Evolutionary conservation across 176 grass and related monocot species (phyloP).

Genomic region (Dactylis glomerata): DNA sequence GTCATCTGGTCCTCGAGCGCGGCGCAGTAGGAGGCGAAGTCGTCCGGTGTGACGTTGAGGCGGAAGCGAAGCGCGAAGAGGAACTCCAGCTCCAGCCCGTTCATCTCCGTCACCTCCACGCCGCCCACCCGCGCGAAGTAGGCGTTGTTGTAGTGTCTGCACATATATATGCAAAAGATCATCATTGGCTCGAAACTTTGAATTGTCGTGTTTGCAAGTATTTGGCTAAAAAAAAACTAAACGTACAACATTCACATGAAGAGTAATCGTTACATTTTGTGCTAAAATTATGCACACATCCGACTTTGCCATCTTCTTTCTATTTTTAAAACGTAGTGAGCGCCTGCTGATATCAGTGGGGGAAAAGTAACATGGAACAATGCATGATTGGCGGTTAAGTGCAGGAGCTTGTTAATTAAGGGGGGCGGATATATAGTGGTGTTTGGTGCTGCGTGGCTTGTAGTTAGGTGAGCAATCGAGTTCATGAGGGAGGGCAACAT

Average conservation of each 20-base stretch:
- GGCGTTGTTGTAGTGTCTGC: conserved; percentile 74
- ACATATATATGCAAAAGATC: not conserved
- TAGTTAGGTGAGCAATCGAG: conserved; percentile 32
- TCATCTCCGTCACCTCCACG: conserved; percentile 64
- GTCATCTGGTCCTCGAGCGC: conserved; percentile 51
- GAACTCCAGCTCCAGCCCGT: conserved; percentile 60
- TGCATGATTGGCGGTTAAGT: not conserved
- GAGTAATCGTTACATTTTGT: not conserved
- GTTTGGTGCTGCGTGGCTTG: not conserved
- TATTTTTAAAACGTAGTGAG: too few species aligned
- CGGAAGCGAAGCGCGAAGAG: conserved; percentile 69
- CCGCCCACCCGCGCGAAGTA: conserved; percentile 69
- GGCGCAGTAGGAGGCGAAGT: conserved; percentile 60
- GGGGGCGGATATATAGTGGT: not conserved
- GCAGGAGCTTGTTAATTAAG: too few species aligned
- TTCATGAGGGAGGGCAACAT: conserved; percentile 10
- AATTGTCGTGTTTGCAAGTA: not conserved
- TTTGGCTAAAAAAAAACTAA: not conserved
- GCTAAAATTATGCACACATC: not conserved
- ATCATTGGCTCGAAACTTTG: not conserved
- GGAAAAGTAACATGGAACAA: not conserved
- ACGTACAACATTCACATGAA: not conserved
- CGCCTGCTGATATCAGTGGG: too few species aligned
- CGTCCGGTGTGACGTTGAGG: conserved; percentile 53
- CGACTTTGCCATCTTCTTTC: not conserved